Percentiles rank a stretch among this genome's conserved stretches.
Evolutionary conservation across 192 early-diverging fungal species (phyloP).

Genomic region (Gaertneriomyces sp.): DNA sequence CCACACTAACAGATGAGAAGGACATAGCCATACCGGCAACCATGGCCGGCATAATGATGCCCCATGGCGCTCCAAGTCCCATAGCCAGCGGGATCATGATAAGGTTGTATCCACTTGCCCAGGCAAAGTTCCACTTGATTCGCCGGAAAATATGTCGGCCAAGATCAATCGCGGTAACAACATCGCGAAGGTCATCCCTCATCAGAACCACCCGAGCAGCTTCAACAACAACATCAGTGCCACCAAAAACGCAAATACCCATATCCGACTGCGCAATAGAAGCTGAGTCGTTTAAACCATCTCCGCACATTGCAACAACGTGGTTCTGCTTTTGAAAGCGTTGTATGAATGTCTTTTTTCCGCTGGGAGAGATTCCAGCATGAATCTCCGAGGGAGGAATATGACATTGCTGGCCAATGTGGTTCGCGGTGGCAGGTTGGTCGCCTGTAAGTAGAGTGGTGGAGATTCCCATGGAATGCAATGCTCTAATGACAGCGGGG

Average conservation of each 20-base stretch:
- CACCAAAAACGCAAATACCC: constrained; percentile 84
- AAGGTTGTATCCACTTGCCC: constrained; percentile 88
- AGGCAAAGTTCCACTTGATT: constrained; percentile 82
- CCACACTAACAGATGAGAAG: constrained; percentile 86
- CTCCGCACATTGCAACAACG: constrained; percentile 88
- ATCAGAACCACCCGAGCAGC: constrained; percentile 91
- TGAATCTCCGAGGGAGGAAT: constrained; percentile 71
- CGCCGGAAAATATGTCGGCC: constrained; percentile 77
- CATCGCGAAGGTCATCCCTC: constrained; percentile 80
- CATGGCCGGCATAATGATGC: constrained; percentile 82
- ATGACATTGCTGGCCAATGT: constrained; percentile 77
- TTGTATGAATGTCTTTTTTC: constrained; percentile 77
- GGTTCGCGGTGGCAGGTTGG: constrained; percentile 75
- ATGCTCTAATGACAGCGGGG: constrained; percentile 59
- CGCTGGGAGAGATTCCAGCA: constrained; percentile 85
- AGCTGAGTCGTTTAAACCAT: constrained; percentile 95
- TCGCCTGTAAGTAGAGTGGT: constrained; percentile 94
- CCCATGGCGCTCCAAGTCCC: constrained; percentile 86
- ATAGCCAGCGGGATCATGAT: constrained; percentile 90
- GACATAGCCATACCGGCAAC: constrained; percentile 94
- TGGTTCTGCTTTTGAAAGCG: constrained; percentile 58
- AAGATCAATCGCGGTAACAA: constrained; percentile 83
- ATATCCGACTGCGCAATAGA: constrained; percentile 81
- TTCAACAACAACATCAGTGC: constrained; percentile 94
- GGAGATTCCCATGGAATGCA: constrained; percentile 71